Evolutionary conservation across 1,284 basidiomycete genomes (phyloP).

Genomic region (Marasmius fiardii): DNA sequence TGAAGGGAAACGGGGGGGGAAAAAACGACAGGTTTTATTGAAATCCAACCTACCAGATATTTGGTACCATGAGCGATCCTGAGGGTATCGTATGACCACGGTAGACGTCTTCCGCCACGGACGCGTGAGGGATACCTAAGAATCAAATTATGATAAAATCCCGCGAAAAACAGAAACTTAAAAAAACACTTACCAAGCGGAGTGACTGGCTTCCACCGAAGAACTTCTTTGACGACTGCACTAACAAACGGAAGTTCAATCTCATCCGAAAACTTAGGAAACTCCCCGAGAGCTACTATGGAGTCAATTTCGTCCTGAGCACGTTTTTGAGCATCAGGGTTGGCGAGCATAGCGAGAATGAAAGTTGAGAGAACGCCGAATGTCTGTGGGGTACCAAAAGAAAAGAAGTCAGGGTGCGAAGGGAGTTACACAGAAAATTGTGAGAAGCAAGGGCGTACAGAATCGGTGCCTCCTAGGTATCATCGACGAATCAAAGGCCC

Average conservation of each 20-base stretch:
- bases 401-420: background rate
- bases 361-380: conserved; percentile 22
- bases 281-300: conserved; percentile 25
- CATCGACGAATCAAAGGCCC: no score
- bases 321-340: conserved; percentile 28
- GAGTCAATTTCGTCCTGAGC: conserved; percentile 36
- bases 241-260: conserved; percentile 29
- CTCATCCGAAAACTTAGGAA: conserved; percentile 30
- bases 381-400: conserved; percentile 13
- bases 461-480: conserved; percentile 17
- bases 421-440: conserved; percentile 26
- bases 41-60: conserved; percentile 25
- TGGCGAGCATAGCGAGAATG: conserved; percentile 33
- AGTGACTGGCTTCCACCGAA: conserved; percentile 31
- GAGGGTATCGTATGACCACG: conserved; percentile 31
- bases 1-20: no score
- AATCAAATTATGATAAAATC: no score
- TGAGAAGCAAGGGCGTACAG: conserved; percentile 22
- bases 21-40: no score
- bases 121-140: conserved; percentile 23
- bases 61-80: conserved; percentile 28
- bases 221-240: conserved; percentile 32
- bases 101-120: conserved; percentile 27
- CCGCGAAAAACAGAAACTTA: background rate
- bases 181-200: conserved; percentile 27